These are phyloP conservation scores for Paraurostyla sp. DNA, from an alignment of 73 alveolate genomes.

Conservation along the genomic window DNA sequence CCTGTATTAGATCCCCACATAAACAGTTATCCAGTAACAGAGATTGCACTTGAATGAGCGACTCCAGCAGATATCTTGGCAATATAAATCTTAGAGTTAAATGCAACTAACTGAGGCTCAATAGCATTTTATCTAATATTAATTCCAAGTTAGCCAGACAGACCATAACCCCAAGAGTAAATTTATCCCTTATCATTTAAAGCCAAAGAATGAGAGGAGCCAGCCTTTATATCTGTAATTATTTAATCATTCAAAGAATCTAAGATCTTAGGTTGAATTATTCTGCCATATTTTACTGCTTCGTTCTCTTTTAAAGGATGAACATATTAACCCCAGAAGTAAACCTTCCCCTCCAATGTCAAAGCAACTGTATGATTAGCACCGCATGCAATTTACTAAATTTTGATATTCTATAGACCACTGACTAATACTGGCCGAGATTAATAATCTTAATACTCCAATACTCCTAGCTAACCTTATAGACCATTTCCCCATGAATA, in stretches of 20 bases:
- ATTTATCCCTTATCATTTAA: slow-evolving; percentile 1
- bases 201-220: slow-evolving; percentile 55
- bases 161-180: slow-evolving; percentile 57
- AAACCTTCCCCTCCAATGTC: slow-evolving; percentile 61
- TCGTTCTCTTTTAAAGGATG: slow-evolving; percentile 32
- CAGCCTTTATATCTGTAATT: slow-evolving; percentile 43
- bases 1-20: slow-evolving; percentile 67
- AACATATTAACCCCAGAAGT: slow-evolving; percentile 78
- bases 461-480: slow-evolving; percentile 35
- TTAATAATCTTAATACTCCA: background rate
- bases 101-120: slow-evolving; percentile 12
- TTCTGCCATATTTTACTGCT: slow-evolving; percentile 51
- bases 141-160: slow-evolving; percentile 35
- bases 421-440: slow-evolving; percentile 22
- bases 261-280: slow-evolving; percentile 13
- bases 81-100: background rate
- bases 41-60: slow-evolving; percentile 59
- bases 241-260: background rate
- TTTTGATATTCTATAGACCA: background rate
- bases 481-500: slow-evolving; percentile 61
- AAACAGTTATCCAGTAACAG: slow-evolving; percentile 41
- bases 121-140: slow-evolving; percentile 33
- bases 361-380: slow-evolving; percentile 80
- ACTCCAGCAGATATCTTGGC: slow-evolving; percentile 48
- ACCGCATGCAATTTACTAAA: slow-evolving; percentile 68